phyloP scores from a whole-genome alignment of 2,329 filamentous ascomycete species.

The Ascochyta fabae region DNA sequence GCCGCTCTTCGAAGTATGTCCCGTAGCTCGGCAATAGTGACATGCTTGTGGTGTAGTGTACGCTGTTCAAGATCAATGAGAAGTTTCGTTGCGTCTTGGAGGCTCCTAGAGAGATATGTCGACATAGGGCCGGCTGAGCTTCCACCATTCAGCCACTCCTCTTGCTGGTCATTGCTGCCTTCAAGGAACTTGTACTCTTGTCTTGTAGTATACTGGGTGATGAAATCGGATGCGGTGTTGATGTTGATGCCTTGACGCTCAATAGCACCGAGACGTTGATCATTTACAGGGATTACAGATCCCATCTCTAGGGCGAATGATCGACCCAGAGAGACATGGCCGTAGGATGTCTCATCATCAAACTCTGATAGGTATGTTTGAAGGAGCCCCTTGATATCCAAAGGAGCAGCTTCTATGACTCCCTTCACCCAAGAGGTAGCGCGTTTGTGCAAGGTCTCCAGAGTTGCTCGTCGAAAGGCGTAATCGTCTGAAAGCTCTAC shows the following conservation, averaged over 20 bases:
- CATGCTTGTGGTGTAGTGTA: slow-evolving; percentile 70
- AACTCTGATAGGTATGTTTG: slow-evolving; percentile 97
- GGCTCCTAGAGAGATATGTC: slow-evolving; percentile 51
- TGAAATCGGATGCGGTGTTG: slow-evolving; percentile 93
- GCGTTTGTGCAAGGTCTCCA: slow-evolving; percentile 77
- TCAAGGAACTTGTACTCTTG: slow-evolving; percentile 95
- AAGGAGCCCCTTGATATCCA: slow-evolving; percentile 92
- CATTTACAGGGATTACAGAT: slow-evolving; percentile 80
- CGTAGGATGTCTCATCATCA: slow-evolving; percentile 87
- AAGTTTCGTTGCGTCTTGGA: slow-evolving; percentile 60
- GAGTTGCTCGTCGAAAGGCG: slow-evolving; percentile 76
- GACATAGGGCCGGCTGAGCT: slow-evolving; percentile 21
- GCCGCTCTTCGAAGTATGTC: slow-evolving; percentile 85
- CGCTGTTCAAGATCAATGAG: slow-evolving; percentile 76
- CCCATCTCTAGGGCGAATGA: slow-evolving; percentile 96
- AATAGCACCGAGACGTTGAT: slow-evolving; percentile 82
- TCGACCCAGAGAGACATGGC: slow-evolving; percentile 87
- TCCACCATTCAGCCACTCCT: slow-evolving; percentile 64
- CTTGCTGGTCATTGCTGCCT: slow-evolving; percentile 70
- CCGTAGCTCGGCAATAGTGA: slow-evolving; percentile 76
- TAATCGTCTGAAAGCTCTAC: slow-evolving; percentile 96
- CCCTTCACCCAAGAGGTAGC: slow-evolving; percentile 81
- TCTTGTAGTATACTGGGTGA: slow-evolving; percentile 95
- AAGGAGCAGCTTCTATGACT: slow-evolving; percentile 82
- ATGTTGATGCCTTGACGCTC: slow-evolving; percentile 76